These are phyloP conservation scores for Yamadazyma trypodendri DNA, from an alignment of 1,139 yeast species.

Conservation along the genomic window DNA sequence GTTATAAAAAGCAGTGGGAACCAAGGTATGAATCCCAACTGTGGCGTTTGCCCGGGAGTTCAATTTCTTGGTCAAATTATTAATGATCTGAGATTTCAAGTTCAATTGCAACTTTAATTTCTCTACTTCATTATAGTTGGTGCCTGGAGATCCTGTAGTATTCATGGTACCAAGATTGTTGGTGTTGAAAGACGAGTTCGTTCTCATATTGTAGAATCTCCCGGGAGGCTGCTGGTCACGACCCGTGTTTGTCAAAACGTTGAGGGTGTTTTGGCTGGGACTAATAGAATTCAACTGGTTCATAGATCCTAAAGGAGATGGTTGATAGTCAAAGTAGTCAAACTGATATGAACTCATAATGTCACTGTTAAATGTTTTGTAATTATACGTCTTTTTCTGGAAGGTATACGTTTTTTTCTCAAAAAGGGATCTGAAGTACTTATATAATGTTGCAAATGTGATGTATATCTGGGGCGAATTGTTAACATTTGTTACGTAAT, in stretches of 20 bases:
- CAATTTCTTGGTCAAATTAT: slow-evolving; percentile 23
- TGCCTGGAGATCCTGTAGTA: background rate
- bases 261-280: background rate
- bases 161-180: background rate
- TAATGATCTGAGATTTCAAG: slow-evolving; percentile 35
- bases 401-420: no score
- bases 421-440: background rate
- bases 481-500: background rate
- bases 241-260: background rate
- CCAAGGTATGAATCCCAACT: background rate
- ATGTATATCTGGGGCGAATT: slow-evolving; percentile 2
- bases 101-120: slow-evolving; percentile 32
- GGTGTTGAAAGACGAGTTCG: background rate
- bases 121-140: slow-evolving; percentile 20
- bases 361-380: no score
- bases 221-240: slow-evolving; percentile 4
- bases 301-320: slow-evolving; percentile 1
- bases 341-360: slow-evolving; percentile 2
- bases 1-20: slow-evolving; percentile 30
- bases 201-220: slow-evolving; percentile 7
- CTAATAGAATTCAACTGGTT: background rate
- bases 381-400: no score
- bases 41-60: slow-evolving; percentile 6
- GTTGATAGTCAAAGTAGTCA: slow-evolving; percentile 4
- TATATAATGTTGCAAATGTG: slow-evolving; percentile 2